Conservation (phyloP, 2,329 filamentous ascomycete genomes). For the Peltaster fructicola region DNA sequence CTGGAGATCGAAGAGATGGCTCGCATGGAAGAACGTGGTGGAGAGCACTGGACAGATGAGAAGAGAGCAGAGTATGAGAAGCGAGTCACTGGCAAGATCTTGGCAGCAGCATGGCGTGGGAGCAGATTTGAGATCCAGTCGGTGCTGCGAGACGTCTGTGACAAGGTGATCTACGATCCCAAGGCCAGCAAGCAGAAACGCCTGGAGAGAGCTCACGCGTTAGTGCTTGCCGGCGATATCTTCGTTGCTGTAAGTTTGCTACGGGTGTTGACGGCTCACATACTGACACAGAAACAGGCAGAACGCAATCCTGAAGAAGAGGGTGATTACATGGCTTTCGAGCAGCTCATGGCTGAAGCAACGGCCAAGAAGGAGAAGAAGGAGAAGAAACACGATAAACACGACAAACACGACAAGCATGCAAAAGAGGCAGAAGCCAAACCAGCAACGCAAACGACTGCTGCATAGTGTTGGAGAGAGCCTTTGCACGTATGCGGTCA, state of each 20-base stretch:
- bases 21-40: constrained; percentile 80
- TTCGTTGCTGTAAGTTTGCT: constrained; percentile 69
- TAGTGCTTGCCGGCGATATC: constrained; percentile 76
- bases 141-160: constrained; percentile 86
- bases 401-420: constrained; percentile 24
- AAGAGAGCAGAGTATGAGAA: constrained; percentile 91
- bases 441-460: no score
- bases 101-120: constrained; percentile 89
- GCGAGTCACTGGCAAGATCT: constrained; percentile 90
- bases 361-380: constrained; percentile 81
- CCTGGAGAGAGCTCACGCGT: constrained; percentile 74
- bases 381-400: constrained; percentile 51
- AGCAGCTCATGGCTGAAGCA: constrained; percentile 92
- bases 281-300: constrained; percentile 37
- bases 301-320: constrained; percentile 86
- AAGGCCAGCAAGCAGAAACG: constrained; percentile 70
- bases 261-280: no score
- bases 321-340: constrained; percentile 96
- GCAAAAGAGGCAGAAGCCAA: constrained; percentile 28
- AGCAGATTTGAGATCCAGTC: constrained; percentile 97
- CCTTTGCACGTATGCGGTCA: no score
- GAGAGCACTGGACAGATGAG: constrained; percentile 97
- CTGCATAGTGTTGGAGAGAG: no score
- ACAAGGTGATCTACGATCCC: constrained; percentile 63
- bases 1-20: constrained; percentile 99